These are phyloP conservation scores for Pseudogymnoascus sp. DNA, from an alignment of 2,329 filamentous ascomycete species.

Conservation along the genomic window DNA sequence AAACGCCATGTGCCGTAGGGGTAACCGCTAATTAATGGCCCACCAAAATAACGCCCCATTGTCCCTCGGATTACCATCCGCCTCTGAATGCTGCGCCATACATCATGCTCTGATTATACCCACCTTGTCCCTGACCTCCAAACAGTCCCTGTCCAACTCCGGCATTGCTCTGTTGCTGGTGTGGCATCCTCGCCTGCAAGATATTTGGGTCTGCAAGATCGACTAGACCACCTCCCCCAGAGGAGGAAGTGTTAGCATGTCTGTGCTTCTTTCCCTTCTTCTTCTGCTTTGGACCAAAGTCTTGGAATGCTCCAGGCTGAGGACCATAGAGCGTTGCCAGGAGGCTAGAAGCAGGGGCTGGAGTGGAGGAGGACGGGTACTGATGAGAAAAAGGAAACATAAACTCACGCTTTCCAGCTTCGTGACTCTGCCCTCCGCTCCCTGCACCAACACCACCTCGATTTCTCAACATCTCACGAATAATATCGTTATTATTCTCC, in stretches of 20 bases:
- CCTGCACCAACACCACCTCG: conserved; percentile 48
- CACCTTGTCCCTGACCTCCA: conserved; percentile 85
- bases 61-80: conserved; percentile 44
- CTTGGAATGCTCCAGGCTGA: conserved; percentile 80
- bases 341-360: conserved; percentile 84
- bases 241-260: conserved; percentile 99
- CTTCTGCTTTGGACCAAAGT: conserved; percentile 94
- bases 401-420: conserved; percentile 97
- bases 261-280: conserved; percentile 99
- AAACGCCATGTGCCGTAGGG: conserved; percentile 7
- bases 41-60: conserved; percentile 21
- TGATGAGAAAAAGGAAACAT: conserved; percentile 87
- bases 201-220: conserved; percentile 99
- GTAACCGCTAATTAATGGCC: conserved; percentile 10
- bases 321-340: conserved; percentile 85
- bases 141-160: conserved; percentile 85
- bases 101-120: conserved; percentile 84
- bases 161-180: conserved; percentile 72
- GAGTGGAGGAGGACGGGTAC: conserved; percentile 74
- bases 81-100: conserved; percentile 65
- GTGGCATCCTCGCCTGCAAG: conserved; percentile 94
- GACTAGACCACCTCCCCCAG: conserved; percentile 96
- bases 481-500: conserved; percentile 65
- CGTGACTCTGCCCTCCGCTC: conserved; percentile 64
- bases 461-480: conserved; percentile 74